Evolutionary conservation across 345 rosid species (phyloP).

Genomic region (Populus simonii): DNA sequence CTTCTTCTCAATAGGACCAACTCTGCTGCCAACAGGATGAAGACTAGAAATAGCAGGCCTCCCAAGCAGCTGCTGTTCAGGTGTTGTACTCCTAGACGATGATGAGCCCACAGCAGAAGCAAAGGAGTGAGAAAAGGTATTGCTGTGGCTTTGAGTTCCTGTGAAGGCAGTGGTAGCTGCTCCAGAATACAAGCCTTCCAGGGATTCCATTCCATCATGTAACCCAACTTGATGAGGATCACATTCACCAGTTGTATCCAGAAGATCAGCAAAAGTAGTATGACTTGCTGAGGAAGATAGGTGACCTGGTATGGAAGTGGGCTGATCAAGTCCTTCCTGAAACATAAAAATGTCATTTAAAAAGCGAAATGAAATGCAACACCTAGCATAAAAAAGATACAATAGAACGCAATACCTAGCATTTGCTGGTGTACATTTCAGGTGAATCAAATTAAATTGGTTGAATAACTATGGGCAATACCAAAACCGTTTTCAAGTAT

Average conservation of each 20-base stretch:
- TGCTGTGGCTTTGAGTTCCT: conserved; percentile 35
- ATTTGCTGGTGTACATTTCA: neutral
- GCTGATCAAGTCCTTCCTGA: conserved; percentile 75
- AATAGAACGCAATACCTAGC: neutral
- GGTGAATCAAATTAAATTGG: neutral
- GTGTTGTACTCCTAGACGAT: conserved; percentile 62
- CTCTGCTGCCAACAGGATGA: conserved; percentile 66
- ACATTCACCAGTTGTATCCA: conserved; percentile 38
- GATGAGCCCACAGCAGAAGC: conserved; percentile 57
- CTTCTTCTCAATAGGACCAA: conserved; percentile 50
- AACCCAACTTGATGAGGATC: conserved; percentile 38
- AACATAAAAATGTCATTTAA: conserved; percentile 18
- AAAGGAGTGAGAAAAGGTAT: conserved; percentile 36
- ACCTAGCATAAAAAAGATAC: neutral
- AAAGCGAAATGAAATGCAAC: neutral
- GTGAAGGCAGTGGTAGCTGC: conserved; percentile 39
- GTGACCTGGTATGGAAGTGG: conserved; percentile 50
- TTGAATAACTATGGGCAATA: neutral
- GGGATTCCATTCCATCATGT: conserved; percentile 41
- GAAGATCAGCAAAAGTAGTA: conserved; percentile 58
- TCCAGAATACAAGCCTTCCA: conserved; percentile 46
- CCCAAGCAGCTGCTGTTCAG: conserved; percentile 58
- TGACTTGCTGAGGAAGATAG: conserved; percentile 65
- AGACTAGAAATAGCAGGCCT: conserved; percentile 55
- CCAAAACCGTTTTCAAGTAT: neutral